Evolutionary conservation across 768 basidiomycete species (phyloP).

Genomic region (Naganishia vaughanmartiniae): DNA sequence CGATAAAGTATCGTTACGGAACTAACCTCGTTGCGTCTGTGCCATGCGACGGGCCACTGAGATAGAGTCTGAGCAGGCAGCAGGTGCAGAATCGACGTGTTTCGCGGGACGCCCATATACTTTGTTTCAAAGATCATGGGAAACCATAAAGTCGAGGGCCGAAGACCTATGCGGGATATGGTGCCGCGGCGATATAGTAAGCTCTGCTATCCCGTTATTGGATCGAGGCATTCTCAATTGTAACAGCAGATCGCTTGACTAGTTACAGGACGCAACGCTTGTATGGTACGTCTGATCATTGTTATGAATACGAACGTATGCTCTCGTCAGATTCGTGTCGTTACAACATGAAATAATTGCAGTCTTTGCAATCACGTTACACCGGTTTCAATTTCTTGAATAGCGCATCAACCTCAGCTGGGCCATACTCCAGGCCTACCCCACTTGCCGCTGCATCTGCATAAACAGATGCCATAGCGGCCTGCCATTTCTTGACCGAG

Average conservation of each 20-base stretch:
- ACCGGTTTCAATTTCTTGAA: conserved; percentile 59
- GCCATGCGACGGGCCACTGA: neutral
- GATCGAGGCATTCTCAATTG: too few species aligned
- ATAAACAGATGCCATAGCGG: conserved; percentile 75
- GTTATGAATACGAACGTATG: neutral
- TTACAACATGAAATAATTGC: neutral
- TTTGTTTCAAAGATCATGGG: too few species aligned
- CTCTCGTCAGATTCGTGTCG: neutral
- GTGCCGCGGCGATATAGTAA: too few species aligned
- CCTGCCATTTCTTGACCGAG: conserved; percentile 67
- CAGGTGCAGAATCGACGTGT: neutral
- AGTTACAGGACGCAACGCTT: too few species aligned
- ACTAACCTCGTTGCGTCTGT: neutral
- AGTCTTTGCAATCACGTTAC: neutral
- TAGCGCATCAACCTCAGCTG: conserved; percentile 69
- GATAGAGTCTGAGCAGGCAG: neutral
- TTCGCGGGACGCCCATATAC: neutral
- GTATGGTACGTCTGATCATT: neutral
- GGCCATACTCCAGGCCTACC: conserved; percentile 69
- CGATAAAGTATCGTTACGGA: neutral
- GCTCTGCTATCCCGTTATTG: too few species aligned
- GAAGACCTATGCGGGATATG: too few species aligned
- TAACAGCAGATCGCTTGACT: neutral
- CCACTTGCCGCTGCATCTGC: conserved; percentile 60
- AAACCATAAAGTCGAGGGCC: too few species aligned